Base-by-base conservation (phyloP, 1,139 yeast genomes). In the Sugiyamaella japonica region DNA sequence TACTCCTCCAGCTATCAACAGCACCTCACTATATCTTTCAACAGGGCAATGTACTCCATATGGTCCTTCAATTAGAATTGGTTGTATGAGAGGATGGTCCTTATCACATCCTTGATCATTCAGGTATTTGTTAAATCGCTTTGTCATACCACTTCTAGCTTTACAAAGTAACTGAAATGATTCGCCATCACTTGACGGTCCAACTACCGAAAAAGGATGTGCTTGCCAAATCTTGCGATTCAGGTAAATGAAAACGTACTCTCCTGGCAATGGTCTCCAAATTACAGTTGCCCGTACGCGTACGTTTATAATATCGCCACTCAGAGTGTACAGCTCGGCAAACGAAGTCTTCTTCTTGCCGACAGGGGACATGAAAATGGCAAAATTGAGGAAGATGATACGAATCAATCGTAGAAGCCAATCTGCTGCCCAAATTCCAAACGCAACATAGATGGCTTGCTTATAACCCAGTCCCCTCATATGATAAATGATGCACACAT, bases 1-100 rank as follows among this genome's bases (percentile, higher is more conserved):
- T 57, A 85, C 84, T 49, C 93, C 93, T 58, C 90, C 87, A 1
- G 85, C 83, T 52, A 86, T 63, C 48, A 86, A 73, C 16, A 85
- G 67, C 2, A 77, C 72, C 52, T 77, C 79, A 51, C 82, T 83
- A 65, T 79, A 85, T 54, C 79, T 74, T 53, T 77, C 77, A 47
- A 83, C 66, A 64, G 89, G 80, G 56, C 82, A 65, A 59, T 75
- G 67, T 59, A 71, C 67, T 59, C 89, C 86, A 63, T 84, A 85
- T 0, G 89, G 88, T 0, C 89, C 89, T 61, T 85, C 89, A 12
- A 84, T 66, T 6, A 76, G 68, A 1, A 82, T 79, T 50, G 70
- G 70, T 34, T 45, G 47, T 25, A 57, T 57, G 16, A 67, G 56
- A 1, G 68, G 69, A 29, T 61, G 57, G 20, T 59, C 56, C 13